Evolutionary conservation across 148 eudicot species (phyloP), one percentile per base, ranked within the genome.

Genomic region (Camellia lanceoleosa): DNA sequence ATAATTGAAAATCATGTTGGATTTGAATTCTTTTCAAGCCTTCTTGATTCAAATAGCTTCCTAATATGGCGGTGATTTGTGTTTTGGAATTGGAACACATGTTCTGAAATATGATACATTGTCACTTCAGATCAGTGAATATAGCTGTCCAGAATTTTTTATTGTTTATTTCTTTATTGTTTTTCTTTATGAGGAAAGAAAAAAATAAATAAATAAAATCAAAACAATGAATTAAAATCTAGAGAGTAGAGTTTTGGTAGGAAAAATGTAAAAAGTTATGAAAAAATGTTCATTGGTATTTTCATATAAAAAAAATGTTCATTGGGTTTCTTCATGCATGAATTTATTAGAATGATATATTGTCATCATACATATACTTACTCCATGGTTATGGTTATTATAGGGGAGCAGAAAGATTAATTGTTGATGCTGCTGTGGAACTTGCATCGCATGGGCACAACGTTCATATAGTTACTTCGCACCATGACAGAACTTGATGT

Each of bases 321-420:
- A 23, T 18, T 60, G 15, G 63, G 63, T 60, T 15, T 60, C 19
- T 3, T 60, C 63, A 60, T 60, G 63, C n/a, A 60, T 60, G 19
- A 16, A 60, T 15, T 13, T 56, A 56, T 56, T 56, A 14, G 8
- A 56, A 13, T 13, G 13, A 9, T 56, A 56, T 9, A 13, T 14
- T 56, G 3, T 30, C 38, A 30, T 1, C 38, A 30, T 30, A 30
- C 38, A 61, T 82, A 16, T 19, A 11, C 44, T 76, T 11, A 64
- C 66, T 64, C 43, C 8, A 16, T 46, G 0, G 15, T 55, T 75
- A 18, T 11, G 44, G n/a, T 66, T 55, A 79, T 79, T 68, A 44
- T 74, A 96, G 99, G 99, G 98, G 99, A 87, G 99, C 99, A 7
- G 98, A 96, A 81, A 92, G 99, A 83, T 87, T 95, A 89, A 87